Conservation (phyloP, 495 filamentous ascomycete species). For the Massariosphaeria phaeospora region DNA sequence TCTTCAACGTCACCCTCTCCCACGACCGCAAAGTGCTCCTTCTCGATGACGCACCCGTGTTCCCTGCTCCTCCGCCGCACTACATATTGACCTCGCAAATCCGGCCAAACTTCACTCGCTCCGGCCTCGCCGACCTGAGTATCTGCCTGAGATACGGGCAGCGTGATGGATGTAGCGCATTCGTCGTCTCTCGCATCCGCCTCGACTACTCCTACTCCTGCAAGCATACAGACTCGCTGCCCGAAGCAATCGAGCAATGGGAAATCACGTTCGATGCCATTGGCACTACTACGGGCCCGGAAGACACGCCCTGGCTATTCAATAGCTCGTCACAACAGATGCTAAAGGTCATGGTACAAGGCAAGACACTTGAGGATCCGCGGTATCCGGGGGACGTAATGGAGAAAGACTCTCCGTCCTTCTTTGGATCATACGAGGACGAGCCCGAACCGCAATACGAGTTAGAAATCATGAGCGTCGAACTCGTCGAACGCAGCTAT, state of each 20-base stretch:
- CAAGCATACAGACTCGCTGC: background rate
- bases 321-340: slow-evolving; percentile 9
- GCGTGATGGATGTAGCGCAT: background rate
- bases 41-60: slow-evolving; percentile 9
- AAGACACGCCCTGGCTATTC: background rate
- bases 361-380: background rate
- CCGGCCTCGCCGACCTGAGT: slow-evolving; percentile 5
- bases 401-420: background rate
- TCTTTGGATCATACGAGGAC: background rate
- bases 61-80: background rate
- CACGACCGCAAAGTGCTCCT: slow-evolving; percentile 3
- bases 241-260: background rate
- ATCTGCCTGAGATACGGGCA: background rate
- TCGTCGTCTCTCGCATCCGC: background rate
- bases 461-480: background rate
- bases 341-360: slow-evolving; percentile 11
- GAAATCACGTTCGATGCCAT: slow-evolving; percentile 20
- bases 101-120: background rate
- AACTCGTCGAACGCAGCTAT: slow-evolving; percentile 4
- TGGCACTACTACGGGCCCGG: background rate
- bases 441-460: slow-evolving; percentile 1
- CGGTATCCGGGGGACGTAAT: background rate
- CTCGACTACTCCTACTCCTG: slow-evolving; percentile 18
- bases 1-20: slow-evolving; percentile 19
- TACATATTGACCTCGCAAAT: background rate